Percentiles rank a stretch among this genome's conserved stretches.
These are phyloP conservation scores for Hygrophorus pudorinus DNA, from an alignment of 768 basidiomycete genomes.

Conservation along the genomic window DNA sequence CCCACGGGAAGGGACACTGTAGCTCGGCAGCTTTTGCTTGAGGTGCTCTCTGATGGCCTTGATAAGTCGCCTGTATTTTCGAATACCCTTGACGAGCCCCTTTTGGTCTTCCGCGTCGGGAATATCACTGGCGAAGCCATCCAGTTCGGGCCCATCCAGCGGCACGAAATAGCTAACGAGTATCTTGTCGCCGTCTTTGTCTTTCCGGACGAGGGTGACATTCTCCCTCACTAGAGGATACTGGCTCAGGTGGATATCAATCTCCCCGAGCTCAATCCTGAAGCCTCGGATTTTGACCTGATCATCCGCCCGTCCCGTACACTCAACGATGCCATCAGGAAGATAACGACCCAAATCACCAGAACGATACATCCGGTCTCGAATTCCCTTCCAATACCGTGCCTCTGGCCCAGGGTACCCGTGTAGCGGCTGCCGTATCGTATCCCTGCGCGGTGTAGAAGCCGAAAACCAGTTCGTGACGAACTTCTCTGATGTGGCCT, in stretches of 20 bases:
- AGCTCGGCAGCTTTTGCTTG: conserved; percentile 92
- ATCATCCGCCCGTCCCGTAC: conserved; percentile 94
- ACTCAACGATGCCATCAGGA: conserved; percentile 89
- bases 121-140: conserved; percentile 62
- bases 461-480: conserved; percentile 86
- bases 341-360: conserved; percentile 94
- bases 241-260: conserved; percentile 90
- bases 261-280: conserved; percentile 96
- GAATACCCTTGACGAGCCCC: conserved; percentile 66
- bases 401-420: conserved; percentile 62
- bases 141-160: conserved; percentile 54
- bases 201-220: conserved; percentile 90
- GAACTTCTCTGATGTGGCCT: conserved; percentile 84
- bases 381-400: conserved; percentile 85
- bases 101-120: conserved; percentile 44
- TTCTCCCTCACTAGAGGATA: conserved; percentile 95
- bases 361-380: conserved; percentile 96
- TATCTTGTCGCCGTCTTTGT: conserved; percentile 99
- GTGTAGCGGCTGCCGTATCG: conserved; percentile 49
- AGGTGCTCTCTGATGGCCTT: conserved; percentile 91
- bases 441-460: conserved; percentile 49
- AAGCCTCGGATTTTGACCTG: conserved; percentile 99
- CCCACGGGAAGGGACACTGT: conserved; percentile 86
- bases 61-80: conserved; percentile 78
- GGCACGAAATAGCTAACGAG: conserved; percentile 97